Conservation (phyloP, 768 basidiomycete species). For the Tulasnella sp. region DNA sequence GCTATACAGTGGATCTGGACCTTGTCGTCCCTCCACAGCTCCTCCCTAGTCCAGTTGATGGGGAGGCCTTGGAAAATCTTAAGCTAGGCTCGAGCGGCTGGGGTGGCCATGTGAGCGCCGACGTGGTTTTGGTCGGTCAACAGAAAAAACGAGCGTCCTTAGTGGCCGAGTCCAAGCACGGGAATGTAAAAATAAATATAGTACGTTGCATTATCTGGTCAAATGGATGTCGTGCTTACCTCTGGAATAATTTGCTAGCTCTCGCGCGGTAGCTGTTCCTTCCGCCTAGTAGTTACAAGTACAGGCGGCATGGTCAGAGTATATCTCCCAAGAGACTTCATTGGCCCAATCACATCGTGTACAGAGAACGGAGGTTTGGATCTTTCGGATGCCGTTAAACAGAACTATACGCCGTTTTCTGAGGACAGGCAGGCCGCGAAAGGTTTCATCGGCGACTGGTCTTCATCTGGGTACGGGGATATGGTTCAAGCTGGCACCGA, state of each 20-base stretch:
- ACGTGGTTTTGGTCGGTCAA: background rate
- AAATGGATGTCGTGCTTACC: too few relatives aligned
- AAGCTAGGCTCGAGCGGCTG: background rate
- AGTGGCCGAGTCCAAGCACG: background rate
- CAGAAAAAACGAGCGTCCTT: background rate
- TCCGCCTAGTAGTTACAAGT: background rate
- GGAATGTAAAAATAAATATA: background rate
- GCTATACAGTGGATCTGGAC: background rate
- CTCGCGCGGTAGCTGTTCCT: background rate
- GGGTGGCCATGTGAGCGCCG: background rate
- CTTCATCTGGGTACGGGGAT: background rate
- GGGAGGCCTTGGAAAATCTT: background rate
- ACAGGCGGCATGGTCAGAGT: background rate
- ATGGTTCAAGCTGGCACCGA: background rate
- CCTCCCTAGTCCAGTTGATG: background rate
- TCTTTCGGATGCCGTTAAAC: background rate
- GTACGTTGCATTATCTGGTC: too few relatives aligned
- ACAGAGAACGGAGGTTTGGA: background rate
- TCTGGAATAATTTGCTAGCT: background rate
- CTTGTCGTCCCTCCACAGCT: background rate
- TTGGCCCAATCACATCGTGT: background rate
- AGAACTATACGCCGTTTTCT: background rate
- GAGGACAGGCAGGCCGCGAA: background rate
- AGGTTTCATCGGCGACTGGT: background rate
- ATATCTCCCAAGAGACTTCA: background rate